These are phyloP conservation scores for Skeletonema marinoi DNA, from an alignment of 108 stramenopile species.

Conservation along the genomic window DNA sequence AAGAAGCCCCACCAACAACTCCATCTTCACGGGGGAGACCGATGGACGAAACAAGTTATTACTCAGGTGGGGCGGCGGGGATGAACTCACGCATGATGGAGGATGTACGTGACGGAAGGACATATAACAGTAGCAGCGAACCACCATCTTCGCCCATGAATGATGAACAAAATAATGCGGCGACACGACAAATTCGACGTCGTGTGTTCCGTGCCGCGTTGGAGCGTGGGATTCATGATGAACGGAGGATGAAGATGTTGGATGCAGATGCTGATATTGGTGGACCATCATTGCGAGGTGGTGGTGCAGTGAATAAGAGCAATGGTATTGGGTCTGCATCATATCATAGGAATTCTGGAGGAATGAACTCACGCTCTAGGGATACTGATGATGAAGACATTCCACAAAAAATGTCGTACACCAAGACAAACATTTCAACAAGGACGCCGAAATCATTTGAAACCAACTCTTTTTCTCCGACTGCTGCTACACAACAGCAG, in stretches of 20 bases:
- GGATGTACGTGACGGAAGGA: conserved; percentile 17
- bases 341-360: neutral
- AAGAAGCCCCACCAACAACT: neutral
- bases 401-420: neutral
- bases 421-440: neutral
- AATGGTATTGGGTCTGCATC: neutral
- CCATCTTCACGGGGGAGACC: neutral
- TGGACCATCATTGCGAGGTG: conserved; percentile 6
- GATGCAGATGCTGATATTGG: conserved; percentile 38
- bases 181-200: conserved; percentile 39
- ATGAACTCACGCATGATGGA: conserved; percentile 49
- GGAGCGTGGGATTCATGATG: conserved; percentile 30
- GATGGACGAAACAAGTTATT: neutral
- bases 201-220: conserved; percentile 32
- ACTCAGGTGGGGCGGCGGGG: conserved; percentile 3
- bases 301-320: neutral
- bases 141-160: conserved; percentile 12
- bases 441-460: neutral
- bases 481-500: neutral
- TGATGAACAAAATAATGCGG: conserved; percentile 41
- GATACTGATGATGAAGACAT: neutral
- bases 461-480: neutral
- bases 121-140: neutral
- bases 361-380: neutral
- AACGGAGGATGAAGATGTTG: conserved; percentile 26